Percentiles rank a stretch among this genome's conserved stretches.
These are phyloP conservation scores for Calonectria honghensis DNA, from an alignment of 2,329 filamentous ascomycete genomes.

Conservation along the genomic window DNA sequence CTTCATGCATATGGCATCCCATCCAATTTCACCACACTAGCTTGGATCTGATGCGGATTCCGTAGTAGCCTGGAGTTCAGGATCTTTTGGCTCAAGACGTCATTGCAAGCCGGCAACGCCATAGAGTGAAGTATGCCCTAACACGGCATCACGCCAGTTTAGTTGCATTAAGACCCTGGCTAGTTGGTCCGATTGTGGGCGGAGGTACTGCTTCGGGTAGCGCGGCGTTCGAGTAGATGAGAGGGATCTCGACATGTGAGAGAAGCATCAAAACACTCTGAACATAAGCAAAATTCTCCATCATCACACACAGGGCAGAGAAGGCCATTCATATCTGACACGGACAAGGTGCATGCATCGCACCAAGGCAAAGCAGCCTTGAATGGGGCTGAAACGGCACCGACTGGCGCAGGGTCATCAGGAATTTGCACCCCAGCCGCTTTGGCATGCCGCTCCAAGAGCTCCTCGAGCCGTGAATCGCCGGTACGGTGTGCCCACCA, in stretches of 20 bases:
- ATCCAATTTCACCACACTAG: neutral
- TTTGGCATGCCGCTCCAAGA: neutral
- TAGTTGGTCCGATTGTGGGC: neutral
- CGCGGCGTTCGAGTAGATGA: neutral
- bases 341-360: neutral
- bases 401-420: neutral
- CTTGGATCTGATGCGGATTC: neutral
- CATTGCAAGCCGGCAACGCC: neutral
- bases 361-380: neutral
- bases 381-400: neutral
- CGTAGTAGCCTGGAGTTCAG: neutral
- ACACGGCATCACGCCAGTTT: neutral
- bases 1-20: neutral
- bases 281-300: neutral
- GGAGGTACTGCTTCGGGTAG: neutral
- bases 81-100: neutral
- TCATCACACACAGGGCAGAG: neutral
- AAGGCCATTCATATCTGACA: neutral
- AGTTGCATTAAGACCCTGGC: neutral
- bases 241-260: neutral
- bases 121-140: neutral
- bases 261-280: neutral
- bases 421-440: neutral
- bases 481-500: neutral
- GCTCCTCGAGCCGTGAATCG: neutral